phyloP scores from a whole-genome alignment of 2,329 filamentous ascomycete genomes.

The Apiospora pterosperma region DNA sequence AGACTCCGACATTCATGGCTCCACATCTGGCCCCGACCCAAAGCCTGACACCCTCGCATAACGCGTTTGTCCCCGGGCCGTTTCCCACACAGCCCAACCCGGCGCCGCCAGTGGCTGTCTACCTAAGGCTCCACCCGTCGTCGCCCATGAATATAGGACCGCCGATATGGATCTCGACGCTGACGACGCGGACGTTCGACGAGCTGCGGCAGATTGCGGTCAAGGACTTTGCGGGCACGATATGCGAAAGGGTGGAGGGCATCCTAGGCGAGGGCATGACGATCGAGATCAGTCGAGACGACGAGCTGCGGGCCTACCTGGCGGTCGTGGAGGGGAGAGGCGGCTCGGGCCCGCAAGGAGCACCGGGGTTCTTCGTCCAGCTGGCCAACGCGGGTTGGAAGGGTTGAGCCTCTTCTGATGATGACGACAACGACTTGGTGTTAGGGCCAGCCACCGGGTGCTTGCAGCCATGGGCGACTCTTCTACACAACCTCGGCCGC shows the following conservation, averaged over 20 bases:
- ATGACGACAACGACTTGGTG: background rate
- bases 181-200: slow-evolving; percentile 54
- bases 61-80: slow-evolving; percentile 23
- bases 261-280: slow-evolving; percentile 57
- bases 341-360: slow-evolving; percentile 3
- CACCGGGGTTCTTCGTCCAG: slow-evolving; percentile 2
- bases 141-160: slow-evolving; percentile 49
- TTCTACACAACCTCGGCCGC: background rate
- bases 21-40: background rate
- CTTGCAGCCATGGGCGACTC: too few relatives aligned
- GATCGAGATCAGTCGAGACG: slow-evolving; percentile 65
- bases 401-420: background rate
- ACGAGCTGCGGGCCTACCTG: slow-evolving; percentile 70
- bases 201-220: slow-evolving; percentile 62
- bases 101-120: slow-evolving; percentile 50
- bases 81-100: slow-evolving; percentile 19
- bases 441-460: too few relatives aligned
- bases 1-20: slow-evolving; percentile 3
- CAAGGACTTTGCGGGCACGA: slow-evolving; percentile 52
- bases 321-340: slow-evolving; percentile 53
- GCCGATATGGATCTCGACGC: slow-evolving; percentile 63
- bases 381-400: background rate
- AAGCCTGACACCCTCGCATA: background rate
- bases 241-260: slow-evolving; percentile 62
- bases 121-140: slow-evolving; percentile 65